Evolutionary conservation across 352 stramenopile species (phyloP), one percentile per base, ranked within the genome.

Genomic region (Elongisporangium anandrum): DNA sequence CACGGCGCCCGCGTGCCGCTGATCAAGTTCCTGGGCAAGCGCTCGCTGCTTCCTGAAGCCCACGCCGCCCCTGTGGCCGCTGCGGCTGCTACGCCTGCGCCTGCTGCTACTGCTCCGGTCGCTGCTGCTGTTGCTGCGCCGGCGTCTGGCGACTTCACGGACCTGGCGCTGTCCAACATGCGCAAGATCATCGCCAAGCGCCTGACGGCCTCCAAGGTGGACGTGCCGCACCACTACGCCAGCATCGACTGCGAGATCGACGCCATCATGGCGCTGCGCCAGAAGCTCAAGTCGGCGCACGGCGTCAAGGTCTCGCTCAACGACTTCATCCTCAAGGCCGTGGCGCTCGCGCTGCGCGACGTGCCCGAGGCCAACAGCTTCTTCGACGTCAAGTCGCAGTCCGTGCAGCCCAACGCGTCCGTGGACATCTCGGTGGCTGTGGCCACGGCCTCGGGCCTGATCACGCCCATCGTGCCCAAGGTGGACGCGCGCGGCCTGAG

Each of bases 401-500:
- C 60, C n/a, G 75, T 97, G 23, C 72, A 95, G 55, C 70, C 86
- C 12, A 97, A 98, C 70, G 56, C 78, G 48, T 86, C 76, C 17
- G 82, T 99, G 47, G 97, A 99, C 73, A 97, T 99, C 50, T 98
- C 92, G 65, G 93, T 99, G 1, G 97, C 97, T 23, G 98, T 99
- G 8, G 97, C 97, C 12, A 99, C 97, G 9, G 85, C 93, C n/a
- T 79, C 81, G 13, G 97, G 98, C 15, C 84, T 99, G 7, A 99
- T 99, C 70, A 99, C 97, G 48, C 98, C 98, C 21, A 99, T 99
- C 75, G 87, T 99, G 39, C 90, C 84, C 21, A 76, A 90, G 52
- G 97, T 97, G n/a, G 94, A 99, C 68, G 64, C 76, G n/a, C 77
- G 97, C 15, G 95, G 96, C 16, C 79, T 99, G 16, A 91, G 77